Base-by-base conservation (phyloP, 225 moss, liverwort and hornwort genomes). In the Pseudisothecium myosuroides region DNA sequence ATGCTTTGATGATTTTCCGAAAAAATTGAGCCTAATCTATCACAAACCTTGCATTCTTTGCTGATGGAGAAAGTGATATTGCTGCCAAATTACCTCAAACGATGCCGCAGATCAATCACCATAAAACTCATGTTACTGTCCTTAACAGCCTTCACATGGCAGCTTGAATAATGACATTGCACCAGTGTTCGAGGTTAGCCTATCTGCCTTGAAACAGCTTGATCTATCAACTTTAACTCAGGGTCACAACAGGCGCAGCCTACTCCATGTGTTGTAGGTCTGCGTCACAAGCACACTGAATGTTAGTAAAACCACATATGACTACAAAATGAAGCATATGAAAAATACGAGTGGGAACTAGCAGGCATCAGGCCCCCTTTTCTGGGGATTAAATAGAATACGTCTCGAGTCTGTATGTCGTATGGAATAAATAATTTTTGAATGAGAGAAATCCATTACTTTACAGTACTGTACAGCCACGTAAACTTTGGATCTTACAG, bases 181-280 rank as follows among this genome's bases (percentile, higher is more conserved):
- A 52, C 28, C 55, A 39, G 37, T 64, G 37, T 21, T 49, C 7
- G 64, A 62, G 55, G 76, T 86, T 91, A 94, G 43, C 87, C 90
- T 43, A 92, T 90, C 54, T 89, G 91, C 85, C 94, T 91, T 45
- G 88, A 85, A 83, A 94, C 85, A 39, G 92, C 91, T 91, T 94
- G 92, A 90, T 94, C 94, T 56, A 94, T 91, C 82, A 87, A 82
- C 88, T 90, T 92, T 65, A 94, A 85, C 47, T 94, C 92, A 45
- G 94, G 94, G 79, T 94, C 91, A 67, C 94, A 94, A 87, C 94
- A 94, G 76, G 91, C 83, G 92, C 94, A 94, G 69, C 94, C 85
- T 67, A 92, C 90, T 85, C 91, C 94, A 86, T 94, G 94, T 37
- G 90, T 88, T 37, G 87, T 85, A 47, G 91, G 91, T 87, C 94